These are phyloP conservation scores for Lagenidium sp. DNA, from an alignment of 352 stramenopile genomes.

Conservation along the genomic window DNA sequence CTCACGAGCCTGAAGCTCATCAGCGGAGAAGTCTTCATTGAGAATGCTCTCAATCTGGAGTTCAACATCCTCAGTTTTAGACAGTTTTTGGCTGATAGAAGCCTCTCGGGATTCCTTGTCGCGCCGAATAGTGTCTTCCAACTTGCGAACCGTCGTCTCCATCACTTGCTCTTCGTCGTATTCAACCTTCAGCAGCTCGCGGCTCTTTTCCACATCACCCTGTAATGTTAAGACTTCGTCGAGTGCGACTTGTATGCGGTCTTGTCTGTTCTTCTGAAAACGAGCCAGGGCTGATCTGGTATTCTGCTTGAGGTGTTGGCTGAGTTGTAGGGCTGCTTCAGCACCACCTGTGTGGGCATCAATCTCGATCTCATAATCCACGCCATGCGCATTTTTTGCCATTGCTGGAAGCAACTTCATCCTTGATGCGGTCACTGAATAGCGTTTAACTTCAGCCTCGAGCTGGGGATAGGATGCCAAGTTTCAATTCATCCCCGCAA, in stretches of 20 bases:
- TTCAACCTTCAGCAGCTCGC: slow-evolving; percentile 43
- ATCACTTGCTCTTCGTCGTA: slow-evolving; percentile 38
- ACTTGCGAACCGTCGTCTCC: slow-evolving; percentile 36
- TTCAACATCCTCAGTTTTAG: slow-evolving; percentile 59
- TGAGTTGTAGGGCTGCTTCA: slow-evolving; percentile 39
- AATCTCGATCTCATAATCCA: slow-evolving; percentile 70
- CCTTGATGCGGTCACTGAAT: slow-evolving; percentile 62
- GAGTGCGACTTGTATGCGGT: slow-evolving; percentile 41
- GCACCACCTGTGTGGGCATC: slow-evolving; percentile 55
- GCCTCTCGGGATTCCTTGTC: slow-evolving; percentile 40
- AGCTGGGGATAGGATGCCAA: slow-evolving; percentile 22
- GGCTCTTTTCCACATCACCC: slow-evolving; percentile 37
- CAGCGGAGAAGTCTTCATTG: slow-evolving; percentile 42
- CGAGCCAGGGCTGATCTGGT: slow-evolving; percentile 38
- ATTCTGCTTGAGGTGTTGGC: slow-evolving; percentile 52
- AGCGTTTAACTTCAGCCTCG: slow-evolving; percentile 58
- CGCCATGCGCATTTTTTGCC: slow-evolving; percentile 70
- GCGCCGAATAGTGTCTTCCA: slow-evolving; percentile 38
- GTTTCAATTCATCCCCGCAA: not conserved
- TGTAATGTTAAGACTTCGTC: slow-evolving; percentile 49
- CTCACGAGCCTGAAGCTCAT: slow-evolving; percentile 29
- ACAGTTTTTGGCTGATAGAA: slow-evolving; percentile 31
- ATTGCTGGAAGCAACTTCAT: slow-evolving; percentile 84
- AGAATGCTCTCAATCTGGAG: slow-evolving; percentile 57
- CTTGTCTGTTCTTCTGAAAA: slow-evolving; percentile 56